Evolutionary conservation across 306 rosid species (phyloP).

Genomic region (Biancaea sappan): DNA sequence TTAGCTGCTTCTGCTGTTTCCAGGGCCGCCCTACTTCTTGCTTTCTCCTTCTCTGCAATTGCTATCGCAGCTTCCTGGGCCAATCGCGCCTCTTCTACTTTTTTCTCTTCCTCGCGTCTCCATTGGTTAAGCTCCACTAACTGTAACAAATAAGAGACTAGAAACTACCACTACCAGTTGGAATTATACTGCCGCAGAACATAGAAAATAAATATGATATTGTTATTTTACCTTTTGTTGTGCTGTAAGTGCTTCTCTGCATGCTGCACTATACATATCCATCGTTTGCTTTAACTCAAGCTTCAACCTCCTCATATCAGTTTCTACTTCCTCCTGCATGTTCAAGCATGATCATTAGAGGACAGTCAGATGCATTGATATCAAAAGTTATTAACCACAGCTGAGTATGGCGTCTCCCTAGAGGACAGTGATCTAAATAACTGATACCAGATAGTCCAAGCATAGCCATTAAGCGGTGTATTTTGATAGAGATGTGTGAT

Average conservation of each 20-base stretch:
- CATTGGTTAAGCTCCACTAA: slow-evolving; percentile 59
- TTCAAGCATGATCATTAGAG: slow-evolving; percentile 13
- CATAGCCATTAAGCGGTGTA: not conserved
- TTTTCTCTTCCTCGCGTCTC: slow-evolving; percentile 69
- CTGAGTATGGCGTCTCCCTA: not conserved
- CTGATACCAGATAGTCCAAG: slow-evolving; percentile 2
- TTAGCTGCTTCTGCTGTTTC: slow-evolving; percentile 87
- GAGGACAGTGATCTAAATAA: not conserved
- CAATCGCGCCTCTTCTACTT: slow-evolving; percentile 63
- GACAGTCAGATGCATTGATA: not conserved
- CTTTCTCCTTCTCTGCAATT: slow-evolving; percentile 78
- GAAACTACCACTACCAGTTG: not conserved
- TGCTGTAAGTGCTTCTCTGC: slow-evolving; percentile 78
- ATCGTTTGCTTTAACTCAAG: slow-evolving; percentile 92
- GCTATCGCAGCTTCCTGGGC: slow-evolving; percentile 77
- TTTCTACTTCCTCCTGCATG: slow-evolving; percentile 74
- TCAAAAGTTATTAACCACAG: not conserved
- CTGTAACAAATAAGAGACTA: slow-evolving; percentile 35
- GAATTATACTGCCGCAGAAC: not conserved
- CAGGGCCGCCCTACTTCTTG: slow-evolving; percentile 68
- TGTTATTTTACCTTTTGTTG: slow-evolving; percentile 60
- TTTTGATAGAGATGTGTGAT: not conserved
- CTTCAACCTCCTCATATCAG: slow-evolving; percentile 86
- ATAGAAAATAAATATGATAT: not conserved
- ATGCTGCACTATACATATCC: slow-evolving; percentile 82